Base-by-base conservation (phyloP, 371 early-diverging fungal species). In the Haplosporangium sp. region DNA sequence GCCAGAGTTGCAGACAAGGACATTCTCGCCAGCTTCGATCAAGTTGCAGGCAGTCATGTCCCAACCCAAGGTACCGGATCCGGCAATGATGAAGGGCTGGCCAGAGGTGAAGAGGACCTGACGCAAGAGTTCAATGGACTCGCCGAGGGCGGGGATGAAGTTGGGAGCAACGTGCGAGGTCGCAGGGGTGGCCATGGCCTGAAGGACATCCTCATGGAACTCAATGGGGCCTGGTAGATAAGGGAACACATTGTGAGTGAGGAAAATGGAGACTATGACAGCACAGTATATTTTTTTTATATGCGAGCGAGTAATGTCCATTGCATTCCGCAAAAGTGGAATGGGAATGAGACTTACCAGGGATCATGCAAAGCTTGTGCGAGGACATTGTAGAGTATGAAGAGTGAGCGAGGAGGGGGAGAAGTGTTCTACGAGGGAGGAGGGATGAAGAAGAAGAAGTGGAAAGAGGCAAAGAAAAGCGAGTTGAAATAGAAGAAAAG, bases 41-140 rank as follows among this genome's bases (percentile, higher is more conserved):
- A 98, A 86, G 86, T 98, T 98, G 57, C 93, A 90, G 23, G 93
- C 92, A 64, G 93, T 92, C 88, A 94, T 92, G 84, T 98, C 98
- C 98, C 99, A 98, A 29, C 96, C 96, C 51, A 97, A 86, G 20
- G 94, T 95, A 42, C 99, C 97, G 10, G 96, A 96, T 61, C 98
- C 99, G 46, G 96, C 90, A 52, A 96, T 86, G 73, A 98, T 87
- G 82, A 98, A 95, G 29, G 99, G 98, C 82, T 98, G 98, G 13
- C 91, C 96, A 62, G 91, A 88, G 21, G 95, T 92, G 55, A 90
- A 85, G 51, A 96, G 88, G 14, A 96, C 92, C 66, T 92, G 81
- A 63, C 96, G 90, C 41, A 94, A 84, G 82, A 93, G 88, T 81
- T 95, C 94, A 64, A 98, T 87, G 14, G 91, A 74, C 60, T 92